Percentiles rank a stretch among this genome's conserved stretches.
phyloP scores from a whole-genome alignment of 176 grass and related monocot species.

The Dendrocalamus sinicus region DNA sequence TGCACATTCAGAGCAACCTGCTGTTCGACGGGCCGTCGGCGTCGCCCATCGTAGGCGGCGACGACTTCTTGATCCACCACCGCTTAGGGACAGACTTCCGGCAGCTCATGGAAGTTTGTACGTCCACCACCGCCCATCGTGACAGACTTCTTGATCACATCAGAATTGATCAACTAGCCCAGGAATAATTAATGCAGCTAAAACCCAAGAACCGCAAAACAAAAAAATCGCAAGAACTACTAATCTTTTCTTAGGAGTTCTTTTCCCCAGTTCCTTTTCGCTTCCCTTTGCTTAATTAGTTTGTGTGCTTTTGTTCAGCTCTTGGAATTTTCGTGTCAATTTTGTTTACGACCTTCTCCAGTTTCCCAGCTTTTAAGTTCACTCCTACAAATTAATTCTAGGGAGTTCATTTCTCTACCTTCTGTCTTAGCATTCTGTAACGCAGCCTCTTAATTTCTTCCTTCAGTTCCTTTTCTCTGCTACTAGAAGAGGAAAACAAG shows the following conservation, averaged over 20 bases:
- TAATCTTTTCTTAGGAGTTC: slow-evolving; percentile 48
- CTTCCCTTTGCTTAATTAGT: slow-evolving; percentile 36
- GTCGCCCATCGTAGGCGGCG: slow-evolving; percentile 24
- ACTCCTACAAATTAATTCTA: slow-evolving; percentile 49
- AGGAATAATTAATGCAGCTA: slow-evolving; percentile 67
- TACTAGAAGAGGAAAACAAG: slow-evolving; percentile 20
- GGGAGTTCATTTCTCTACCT: slow-evolving; percentile 24
- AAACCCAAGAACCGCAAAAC: slow-evolving; percentile 27
- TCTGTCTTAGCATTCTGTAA: slow-evolving; percentile 50
- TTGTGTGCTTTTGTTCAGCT: slow-evolving; percentile 36
- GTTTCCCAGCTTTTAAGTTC: slow-evolving; percentile 13
- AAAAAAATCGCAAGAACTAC: slow-evolving; percentile 32
- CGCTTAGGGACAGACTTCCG: slow-evolving; percentile 60
- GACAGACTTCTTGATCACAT: too few relatives aligned
- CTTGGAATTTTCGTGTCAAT: slow-evolving; percentile 65
- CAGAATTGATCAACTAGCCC: slow-evolving; percentile 50
- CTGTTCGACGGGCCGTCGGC: slow-evolving; percentile 46
- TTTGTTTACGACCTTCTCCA: slow-evolving; percentile 27
- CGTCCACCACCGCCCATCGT: too few relatives aligned
- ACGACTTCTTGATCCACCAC: slow-evolving; percentile 77
- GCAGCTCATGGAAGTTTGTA: slow-evolving; percentile 39
- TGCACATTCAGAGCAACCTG: slow-evolving; percentile 41
- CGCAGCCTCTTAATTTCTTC: not conserved
- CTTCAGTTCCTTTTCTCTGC: slow-evolving; percentile 11
- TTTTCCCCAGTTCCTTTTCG: slow-evolving; percentile 13